Conservation (phyloP, 2,329 filamentous ascomycete genomes). For the Didymella segeticola region DNA sequence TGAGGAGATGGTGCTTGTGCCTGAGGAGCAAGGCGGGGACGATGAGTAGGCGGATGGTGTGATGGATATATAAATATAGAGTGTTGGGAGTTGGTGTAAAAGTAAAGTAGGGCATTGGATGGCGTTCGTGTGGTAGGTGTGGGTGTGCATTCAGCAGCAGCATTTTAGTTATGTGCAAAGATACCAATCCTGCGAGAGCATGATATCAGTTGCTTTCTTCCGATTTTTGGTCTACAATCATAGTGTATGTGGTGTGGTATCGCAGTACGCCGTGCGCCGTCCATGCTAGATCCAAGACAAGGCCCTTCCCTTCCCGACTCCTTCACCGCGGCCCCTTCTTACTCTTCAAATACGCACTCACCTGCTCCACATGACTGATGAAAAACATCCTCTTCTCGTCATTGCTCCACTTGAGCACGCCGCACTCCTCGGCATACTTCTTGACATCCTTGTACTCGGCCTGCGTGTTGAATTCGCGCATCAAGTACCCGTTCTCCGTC, state of each 20-base stretch:
- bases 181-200: constrained; percentile 8
- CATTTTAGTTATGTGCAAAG: constrained; percentile 1
- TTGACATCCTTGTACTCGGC: constrained; percentile 74
- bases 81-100: too few relatives aligned
- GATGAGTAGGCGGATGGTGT: constrained; percentile 8
- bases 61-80: too few relatives aligned
- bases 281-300: neutral
- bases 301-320: too few relatives aligned
- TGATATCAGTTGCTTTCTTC: neutral
- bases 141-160: neutral
- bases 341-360: constrained; percentile 77
- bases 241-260: neutral
- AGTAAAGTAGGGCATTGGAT: neutral
- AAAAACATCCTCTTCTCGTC: constrained; percentile 86
- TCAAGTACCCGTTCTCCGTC: constrained; percentile 81
- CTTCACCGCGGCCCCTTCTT: constrained; percentile 30
- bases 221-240: neutral
- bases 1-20: constrained; percentile 40
- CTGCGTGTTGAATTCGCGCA: constrained; percentile 81
- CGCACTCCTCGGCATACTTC: constrained; percentile 84
- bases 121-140: neutral
- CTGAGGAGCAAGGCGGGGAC: constrained; percentile 16
- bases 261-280: neutral
- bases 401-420: constrained; percentile 87
- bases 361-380: constrained; percentile 87